Evolutionary conservation across 2,329 filamentous ascomycete genomes (phyloP), one percentile per base, ranked within the genome.

Genomic region (Fusarium mangiferae): DNA sequence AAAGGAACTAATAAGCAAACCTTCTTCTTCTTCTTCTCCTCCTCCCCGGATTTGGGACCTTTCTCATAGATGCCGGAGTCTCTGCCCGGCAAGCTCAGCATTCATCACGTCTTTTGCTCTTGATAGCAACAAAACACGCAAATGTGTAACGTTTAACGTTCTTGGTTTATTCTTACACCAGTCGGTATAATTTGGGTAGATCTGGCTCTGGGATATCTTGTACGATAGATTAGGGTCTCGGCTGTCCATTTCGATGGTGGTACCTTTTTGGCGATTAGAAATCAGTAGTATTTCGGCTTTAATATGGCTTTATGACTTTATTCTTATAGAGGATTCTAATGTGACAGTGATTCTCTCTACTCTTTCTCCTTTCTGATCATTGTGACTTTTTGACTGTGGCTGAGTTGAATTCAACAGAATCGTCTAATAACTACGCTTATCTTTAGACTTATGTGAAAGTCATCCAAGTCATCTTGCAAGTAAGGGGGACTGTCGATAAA

Each of bases 101-200:
- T 58, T 71, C 63, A 57, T 70, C 59, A 55, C 59, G 61, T 62
- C 60, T 61, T 45, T 54, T 59, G 44, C 52, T 52, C 36, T 55
- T 65, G 24, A 45, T n/a, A 38, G 58, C 33, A 61, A 64, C 24
- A 55, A 70, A 62, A 42, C 60, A 72, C 63, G 54, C 54, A 73
- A 24, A 59, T 55, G 72, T 58, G 65, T 75, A 66, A 75, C 61
- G 68, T 63, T 70, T 73, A 71, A 75, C 72, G 68, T 75, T 75
- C 72, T 75, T 70, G 72, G 72, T 75, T 75, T 44, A 75, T 75
- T 75, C 54, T 75, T 74, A 62, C 71, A 72, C 62, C 72, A 52
- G 35, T 74, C 62, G 63, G 59, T 39, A 41, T 57, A 67, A 44
- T 35, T 64, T 70, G 58, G 72, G 36, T 35, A 42, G 56, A 52